Conservation (phyloP, 2,329 filamentous ascomycete species). For the Aspergillus nomiae region DNA sequence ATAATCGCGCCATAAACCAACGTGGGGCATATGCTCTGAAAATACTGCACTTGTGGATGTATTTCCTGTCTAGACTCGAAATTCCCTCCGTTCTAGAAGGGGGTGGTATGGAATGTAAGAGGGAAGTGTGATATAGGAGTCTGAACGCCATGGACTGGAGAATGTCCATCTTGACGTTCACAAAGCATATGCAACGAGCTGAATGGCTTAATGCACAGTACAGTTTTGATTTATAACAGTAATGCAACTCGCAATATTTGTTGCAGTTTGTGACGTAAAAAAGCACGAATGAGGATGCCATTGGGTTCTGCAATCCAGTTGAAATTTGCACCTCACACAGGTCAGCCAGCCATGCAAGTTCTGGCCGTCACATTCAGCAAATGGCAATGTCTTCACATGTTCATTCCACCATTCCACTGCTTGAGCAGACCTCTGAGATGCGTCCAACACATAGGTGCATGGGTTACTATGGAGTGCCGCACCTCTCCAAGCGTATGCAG, state of each 20-base stretch:
- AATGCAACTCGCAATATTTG: neutral
- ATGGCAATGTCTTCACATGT: neutral
- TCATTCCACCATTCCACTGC: neutral
- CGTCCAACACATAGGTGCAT: neutral
- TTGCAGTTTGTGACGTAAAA: neutral
- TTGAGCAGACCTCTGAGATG: neutral
- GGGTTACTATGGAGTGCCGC: neutral
- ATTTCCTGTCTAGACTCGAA: too few species aligned
- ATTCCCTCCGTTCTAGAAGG: neutral
- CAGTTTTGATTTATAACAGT: neutral
- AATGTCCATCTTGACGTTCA: neutral
- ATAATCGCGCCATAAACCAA: neutral
- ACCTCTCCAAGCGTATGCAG: neutral
- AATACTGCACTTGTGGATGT: too few species aligned
- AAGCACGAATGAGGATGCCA: neutral
- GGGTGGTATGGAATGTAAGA: too few species aligned
- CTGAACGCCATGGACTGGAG: neutral
- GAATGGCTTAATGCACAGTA: neutral
- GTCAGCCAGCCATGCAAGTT: neutral
- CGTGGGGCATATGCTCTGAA: neutral
- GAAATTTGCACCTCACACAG: neutral
- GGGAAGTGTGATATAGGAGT: neutral
- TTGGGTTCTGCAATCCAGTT: neutral
- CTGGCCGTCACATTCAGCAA: neutral
- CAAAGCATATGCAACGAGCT: neutral